A percentile compares a stretch with the other conserved stretches of the same genome.
These are phyloP conservation scores for Verbena officinalis DNA, from an alignment of 257 asterid species.

Conservation along the genomic window DNA sequence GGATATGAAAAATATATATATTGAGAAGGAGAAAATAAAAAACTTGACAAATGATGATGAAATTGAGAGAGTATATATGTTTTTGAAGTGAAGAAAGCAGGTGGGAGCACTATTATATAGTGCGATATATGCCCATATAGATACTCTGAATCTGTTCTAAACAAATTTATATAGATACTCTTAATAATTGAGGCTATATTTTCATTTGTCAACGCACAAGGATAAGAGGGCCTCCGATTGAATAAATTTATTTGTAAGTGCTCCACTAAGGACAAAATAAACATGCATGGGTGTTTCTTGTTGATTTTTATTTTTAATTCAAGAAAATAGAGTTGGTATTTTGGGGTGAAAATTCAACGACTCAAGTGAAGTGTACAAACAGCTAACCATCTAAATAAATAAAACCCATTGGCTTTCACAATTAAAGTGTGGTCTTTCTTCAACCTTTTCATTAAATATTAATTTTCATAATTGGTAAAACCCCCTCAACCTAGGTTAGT, in stretches of 20 bases:
- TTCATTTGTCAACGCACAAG: conserved; percentile 28
- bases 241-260: not conserved
- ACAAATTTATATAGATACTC: conserved; percentile 11
- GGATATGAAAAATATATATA: not conserved
- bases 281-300: conserved; percentile 3
- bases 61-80: not conserved
- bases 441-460: too few relatives aligned
- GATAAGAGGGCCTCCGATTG: not conserved
- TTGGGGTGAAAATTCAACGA: conserved; percentile 28
- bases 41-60: not conserved
- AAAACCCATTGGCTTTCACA: conserved; percentile 5
- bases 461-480: too few relatives aligned
- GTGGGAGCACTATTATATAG: not conserved
- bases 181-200: conserved; percentile 14
- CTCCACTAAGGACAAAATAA: conserved; percentile 14
- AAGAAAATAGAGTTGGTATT: not conserved
- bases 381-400: conserved; percentile 5
- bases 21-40: not conserved
- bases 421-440: not conserved
- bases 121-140: conserved; percentile 11
- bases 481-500: too few relatives aligned
- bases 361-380: conserved; percentile 27
- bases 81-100: conserved; percentile 17
- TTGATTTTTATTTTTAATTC: too few relatives aligned
- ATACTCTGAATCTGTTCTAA: conserved; percentile 7